phyloP scores from a whole-genome alignment of 768 basidiomycete species.

The Amanita phalloides region DNA sequence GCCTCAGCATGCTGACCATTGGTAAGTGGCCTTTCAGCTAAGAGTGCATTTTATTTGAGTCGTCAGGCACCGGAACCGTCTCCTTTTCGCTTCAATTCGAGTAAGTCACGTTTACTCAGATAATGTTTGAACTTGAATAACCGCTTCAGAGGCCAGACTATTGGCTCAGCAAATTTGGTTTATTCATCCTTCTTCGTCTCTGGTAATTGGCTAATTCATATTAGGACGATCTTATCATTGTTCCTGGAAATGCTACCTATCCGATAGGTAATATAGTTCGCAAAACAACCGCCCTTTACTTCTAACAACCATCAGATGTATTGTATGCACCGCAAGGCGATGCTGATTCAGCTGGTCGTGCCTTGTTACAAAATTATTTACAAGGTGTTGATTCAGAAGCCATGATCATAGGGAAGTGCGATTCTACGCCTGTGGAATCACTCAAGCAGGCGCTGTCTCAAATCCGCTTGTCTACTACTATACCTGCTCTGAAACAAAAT shows the following conservation, averaged over 20 bases:
- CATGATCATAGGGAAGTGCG: slow-evolving; percentile 41
- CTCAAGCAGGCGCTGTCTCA: slow-evolving; percentile 50
- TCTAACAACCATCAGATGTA: slow-evolving; percentile 30
- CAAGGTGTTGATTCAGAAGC: slow-evolving; percentile 49
- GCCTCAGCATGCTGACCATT: slow-evolving; percentile 30
- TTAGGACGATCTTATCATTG: slow-evolving; percentile 44
- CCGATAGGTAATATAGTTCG: slow-evolving; percentile 31
- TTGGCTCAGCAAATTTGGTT: slow-evolving; percentile 52
- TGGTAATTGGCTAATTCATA: slow-evolving; percentile 1
- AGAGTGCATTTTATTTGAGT: slow-evolving; percentile 16
- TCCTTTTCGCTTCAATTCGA: slow-evolving; percentile 49
- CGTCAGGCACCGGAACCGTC: slow-evolving; percentile 50
- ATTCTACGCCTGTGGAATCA: slow-evolving; percentile 50
- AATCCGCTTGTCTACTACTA: slow-evolving; percentile 50
- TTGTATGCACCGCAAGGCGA: slow-evolving; percentile 48
- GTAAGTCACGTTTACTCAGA: slow-evolving; percentile 18
- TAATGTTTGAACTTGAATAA: not conserved
- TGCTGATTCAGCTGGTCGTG: slow-evolving; percentile 40
- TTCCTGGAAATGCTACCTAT: slow-evolving; percentile 47
- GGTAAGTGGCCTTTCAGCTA: slow-evolving; percentile 14
- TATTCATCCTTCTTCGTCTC: slow-evolving; percentile 7
- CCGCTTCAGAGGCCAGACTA: slow-evolving; percentile 29
- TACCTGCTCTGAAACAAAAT: slow-evolving; percentile 54
- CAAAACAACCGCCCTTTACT: not conserved
- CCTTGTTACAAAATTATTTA: slow-evolving; percentile 57